Evolutionary conservation across 306 rosid species (phyloP), one percentile per base, ranked within the genome.

Genomic region (Phaseolus lunatus): DNA sequence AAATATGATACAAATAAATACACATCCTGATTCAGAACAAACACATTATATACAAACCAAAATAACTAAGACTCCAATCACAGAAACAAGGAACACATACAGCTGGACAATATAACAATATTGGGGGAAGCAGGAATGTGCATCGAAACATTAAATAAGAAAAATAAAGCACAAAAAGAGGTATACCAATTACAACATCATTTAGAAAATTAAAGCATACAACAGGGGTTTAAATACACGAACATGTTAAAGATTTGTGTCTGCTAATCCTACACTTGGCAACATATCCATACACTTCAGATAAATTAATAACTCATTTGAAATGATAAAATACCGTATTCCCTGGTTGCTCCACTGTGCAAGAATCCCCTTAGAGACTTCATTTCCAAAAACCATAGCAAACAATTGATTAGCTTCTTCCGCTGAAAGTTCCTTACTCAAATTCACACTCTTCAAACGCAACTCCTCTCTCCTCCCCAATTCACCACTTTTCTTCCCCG

Each of bases 281-380:
- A 52, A 48, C 74, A 37, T n/a, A 65, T 66, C 29, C 41, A 49
- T 63, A 33, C 19, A 23, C 29, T 37, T 33, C 11, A 75, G 45
- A 62, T 62, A 35, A 65, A 22, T 35, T 14, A 19, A 49, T 48
- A 45, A 23, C 11, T 22, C 24, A 47, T 18, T 75, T 18, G 31
- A 73, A 9, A 19, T 31, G 15, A 48, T 22, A 75, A 31, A 47
- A 49, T 63, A 31, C 98, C 98, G 91, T 81, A 95, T 92, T 56
- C 98, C 98, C 84, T 95, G 98, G 76, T 95, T 95, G 78, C 96
- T 87, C 98, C 98, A 95, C 81, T 85, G 97, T 9, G 92, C 93
- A 44, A 95, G 97, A 82, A 95, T 87, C 20, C 81, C 93, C 83
- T 86, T 92, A 0, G 97, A 88, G 47, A 95, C 98, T 78, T 80